Conservation (phyloP, 352 stramenopile species). For the Plasmopara halstedii region DNA sequence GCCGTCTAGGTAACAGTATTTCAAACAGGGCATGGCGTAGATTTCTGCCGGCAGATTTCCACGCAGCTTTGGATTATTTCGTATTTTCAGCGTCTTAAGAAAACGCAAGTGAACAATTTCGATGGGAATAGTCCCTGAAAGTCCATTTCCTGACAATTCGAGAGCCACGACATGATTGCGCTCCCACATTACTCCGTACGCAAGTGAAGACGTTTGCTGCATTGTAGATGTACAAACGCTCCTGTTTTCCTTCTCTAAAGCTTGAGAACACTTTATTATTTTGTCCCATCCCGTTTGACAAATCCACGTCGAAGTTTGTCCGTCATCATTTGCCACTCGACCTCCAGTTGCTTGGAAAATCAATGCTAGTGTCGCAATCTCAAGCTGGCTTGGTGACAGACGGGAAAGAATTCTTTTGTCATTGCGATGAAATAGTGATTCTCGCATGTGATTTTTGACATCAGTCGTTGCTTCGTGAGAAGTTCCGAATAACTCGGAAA, state of each 20-base stretch:
- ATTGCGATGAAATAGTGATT: too few relatives aligned
- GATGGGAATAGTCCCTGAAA: slow-evolving; percentile 32
- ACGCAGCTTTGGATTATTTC: slow-evolving; percentile 38
- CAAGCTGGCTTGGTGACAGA: background rate
- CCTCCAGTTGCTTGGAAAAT: slow-evolving; percentile 4
- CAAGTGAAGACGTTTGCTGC: slow-evolving; percentile 21
- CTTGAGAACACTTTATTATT: too few relatives aligned
- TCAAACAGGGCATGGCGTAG: slow-evolving; percentile 35
- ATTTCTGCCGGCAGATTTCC: slow-evolving; percentile 19
- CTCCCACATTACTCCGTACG: slow-evolving; percentile 47
- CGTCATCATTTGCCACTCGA: slow-evolving; percentile 7
- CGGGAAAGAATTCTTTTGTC: background rate
- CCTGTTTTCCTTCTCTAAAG: too few relatives aligned
- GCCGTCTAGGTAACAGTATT: slow-evolving; percentile 64
- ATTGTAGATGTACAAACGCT: too few relatives aligned
- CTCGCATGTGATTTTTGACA: too few relatives aligned
- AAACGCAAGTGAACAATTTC: slow-evolving; percentile 38
- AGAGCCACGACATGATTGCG: slow-evolving; percentile 52
- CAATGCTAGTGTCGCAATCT: slow-evolving; percentile 27
- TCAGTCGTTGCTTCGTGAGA: too few relatives aligned
- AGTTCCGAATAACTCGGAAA: background rate
- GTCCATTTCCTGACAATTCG: slow-evolving; percentile 39
- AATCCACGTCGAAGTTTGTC: too few relatives aligned
- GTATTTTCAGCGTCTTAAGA: slow-evolving; percentile 47
- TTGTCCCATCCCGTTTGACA: too few relatives aligned